Evolutionary conservation across 305 asterid species (phyloP), one percentile per base, ranked within the genome.

Genomic region (Fraxinus latifolia): DNA sequence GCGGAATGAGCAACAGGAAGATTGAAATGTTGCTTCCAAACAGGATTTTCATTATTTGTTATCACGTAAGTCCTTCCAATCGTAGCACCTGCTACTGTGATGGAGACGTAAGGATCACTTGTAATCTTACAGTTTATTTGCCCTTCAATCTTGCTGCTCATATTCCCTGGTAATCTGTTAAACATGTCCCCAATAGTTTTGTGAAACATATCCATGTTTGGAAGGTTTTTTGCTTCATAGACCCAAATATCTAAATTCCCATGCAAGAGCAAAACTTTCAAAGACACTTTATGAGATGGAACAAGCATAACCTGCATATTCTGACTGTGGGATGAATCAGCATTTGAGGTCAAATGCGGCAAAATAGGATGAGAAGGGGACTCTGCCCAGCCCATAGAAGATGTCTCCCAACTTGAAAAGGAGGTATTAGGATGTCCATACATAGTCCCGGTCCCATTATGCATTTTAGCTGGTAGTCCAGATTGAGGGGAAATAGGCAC

Each of bases 201-300:
- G 89, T 93, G 99, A 85, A 96, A 93, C 99, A 96, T 96, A 83
- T 95, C 99, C 99, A 96, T 95, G 89, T 96, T 96, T 25, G 99
- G 99, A 79, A 96, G 98, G 87, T 96, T 93, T 82, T 94, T 96
- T 1, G 99, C 99, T 79, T 93, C 97, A 67, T 85, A 77, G 29
- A 96, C 90, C 95, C 93, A 94, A 44, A 96, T 89, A 80, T 96
- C 98, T 84, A 96, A 90, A 88, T 95, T 90, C 34, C 99, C 98
- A n/a, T 96, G 99, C 65, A 96, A 86, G 71, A 93, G 96, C 85
- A 95, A 80, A 80, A 91, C 89, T 88, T 89, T 96, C 83, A 89
- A 76, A 81, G 98, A 91, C 6, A 86, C 83, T 85, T 87, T 91
- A 12, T 92, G 79, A 62, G 98, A 84, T 3, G 92, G 71, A 74